Conservation (phyloP, 1,139 yeast species). For the Arxiozyma bovina region DNA sequence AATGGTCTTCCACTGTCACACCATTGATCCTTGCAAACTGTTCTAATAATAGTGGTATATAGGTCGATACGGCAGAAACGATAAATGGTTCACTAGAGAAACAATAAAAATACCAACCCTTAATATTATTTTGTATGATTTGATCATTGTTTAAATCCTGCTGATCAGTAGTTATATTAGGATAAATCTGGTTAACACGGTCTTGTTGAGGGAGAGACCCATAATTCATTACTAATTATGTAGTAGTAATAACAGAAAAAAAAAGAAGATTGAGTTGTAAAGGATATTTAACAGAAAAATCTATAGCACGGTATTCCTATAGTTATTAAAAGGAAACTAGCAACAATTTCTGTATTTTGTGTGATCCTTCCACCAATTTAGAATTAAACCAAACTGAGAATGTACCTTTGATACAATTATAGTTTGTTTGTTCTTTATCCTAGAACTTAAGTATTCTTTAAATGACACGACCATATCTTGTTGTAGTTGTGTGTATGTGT, state of each 20-base stretch:
- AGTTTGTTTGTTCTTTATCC: no score
- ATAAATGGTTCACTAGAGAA: slow-evolving; percentile 71
- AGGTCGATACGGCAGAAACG: slow-evolving; percentile 64
- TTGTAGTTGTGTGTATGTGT: background rate
- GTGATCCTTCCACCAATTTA: background rate
- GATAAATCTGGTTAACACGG: background rate
- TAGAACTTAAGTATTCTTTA: no score
- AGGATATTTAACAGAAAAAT: background rate
- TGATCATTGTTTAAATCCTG: slow-evolving; percentile 2
- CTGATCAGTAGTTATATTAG: background rate
- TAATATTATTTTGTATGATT: slow-evolving; percentile 33
- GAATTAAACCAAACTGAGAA: no score
- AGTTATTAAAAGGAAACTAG: background rate
- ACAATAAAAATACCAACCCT: slow-evolving; percentile 49
- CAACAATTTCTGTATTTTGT: background rate
- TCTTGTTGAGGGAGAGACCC: background rate
- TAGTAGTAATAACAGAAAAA: background rate
- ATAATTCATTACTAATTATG: background rate
- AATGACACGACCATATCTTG: background rate
- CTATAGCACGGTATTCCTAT: no score
- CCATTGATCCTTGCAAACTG: slow-evolving; percentile 61
- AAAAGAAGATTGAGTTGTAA: background rate
- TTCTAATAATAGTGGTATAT: slow-evolving; percentile 56
- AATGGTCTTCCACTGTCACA: slow-evolving; percentile 45
- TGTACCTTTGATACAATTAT: background rate